Conservation (phyloP, 208 protist genomes). For the Crithidia thermophila region DNA sequence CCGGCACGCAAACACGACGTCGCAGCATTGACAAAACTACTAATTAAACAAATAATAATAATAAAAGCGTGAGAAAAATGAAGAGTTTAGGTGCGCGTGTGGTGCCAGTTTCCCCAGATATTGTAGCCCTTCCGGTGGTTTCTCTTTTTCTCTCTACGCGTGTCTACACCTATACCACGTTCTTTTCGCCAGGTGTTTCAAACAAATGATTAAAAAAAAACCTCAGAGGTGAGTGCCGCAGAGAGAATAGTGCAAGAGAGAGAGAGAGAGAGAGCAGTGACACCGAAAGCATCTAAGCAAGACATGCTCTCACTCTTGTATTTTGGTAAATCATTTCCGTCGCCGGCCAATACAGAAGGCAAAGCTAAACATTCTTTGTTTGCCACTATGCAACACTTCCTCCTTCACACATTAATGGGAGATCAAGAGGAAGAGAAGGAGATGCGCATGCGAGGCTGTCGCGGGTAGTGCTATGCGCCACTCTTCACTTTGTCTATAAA, state of each 20-base stretch:
- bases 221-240: background rate
- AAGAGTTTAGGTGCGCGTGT: no score
- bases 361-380: no score
- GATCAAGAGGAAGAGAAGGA: background rate
- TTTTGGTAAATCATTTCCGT: no score
- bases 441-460: background rate
- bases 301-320: no score
- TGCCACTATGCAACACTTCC: no score
- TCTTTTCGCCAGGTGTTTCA: background rate
- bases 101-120: no score
- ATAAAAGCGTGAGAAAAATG: no score
- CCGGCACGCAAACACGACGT: conserved; percentile 18
- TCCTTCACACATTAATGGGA: no score
- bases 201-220: background rate
- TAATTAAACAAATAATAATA: background rate
- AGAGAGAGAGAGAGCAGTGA: background rate
- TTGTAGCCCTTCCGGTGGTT: background rate
- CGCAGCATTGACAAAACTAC: conserved; percentile 11
- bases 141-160: background rate
- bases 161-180: background rate
- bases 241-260: background rate
- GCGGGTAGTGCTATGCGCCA: no score
- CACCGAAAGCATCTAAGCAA: background rate
- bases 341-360: no score
- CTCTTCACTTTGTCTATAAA: no score